Percentiles rank a stretch among this genome's conserved stretches.
Conservation (phyloP, 78 protist genomes). For the Anaeramoeba ignava region DNA sequence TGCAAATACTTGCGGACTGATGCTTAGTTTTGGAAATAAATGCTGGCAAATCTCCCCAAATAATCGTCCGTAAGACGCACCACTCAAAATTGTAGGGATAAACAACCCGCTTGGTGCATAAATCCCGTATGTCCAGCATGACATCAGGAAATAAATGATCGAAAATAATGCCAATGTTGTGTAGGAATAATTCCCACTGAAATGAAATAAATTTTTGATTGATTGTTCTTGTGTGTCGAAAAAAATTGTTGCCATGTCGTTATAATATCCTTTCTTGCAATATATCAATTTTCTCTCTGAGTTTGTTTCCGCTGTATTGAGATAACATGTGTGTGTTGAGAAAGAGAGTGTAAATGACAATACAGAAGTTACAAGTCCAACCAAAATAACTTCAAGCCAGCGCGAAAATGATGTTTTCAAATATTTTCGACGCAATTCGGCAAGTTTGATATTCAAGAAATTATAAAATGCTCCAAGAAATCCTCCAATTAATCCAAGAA, state of each 20-base stretch:
- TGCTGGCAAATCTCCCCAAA: slow-evolving; percentile 26
- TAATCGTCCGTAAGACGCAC: slow-evolving; percentile 70
- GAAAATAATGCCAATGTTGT: slow-evolving; percentile 36
- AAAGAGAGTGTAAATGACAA: background rate
- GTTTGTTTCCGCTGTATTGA: background rate
- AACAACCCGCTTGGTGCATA: slow-evolving; percentile 64
- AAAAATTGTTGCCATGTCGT: slow-evolving; percentile 57
- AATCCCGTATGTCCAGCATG: slow-evolving; percentile 55
- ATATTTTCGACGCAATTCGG: slow-evolving; percentile 16
- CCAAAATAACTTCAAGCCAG: slow-evolving; percentile 8
- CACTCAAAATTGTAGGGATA: slow-evolving; percentile 66
- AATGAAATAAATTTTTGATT: background rate
- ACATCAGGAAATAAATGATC: slow-evolving; percentile 36
- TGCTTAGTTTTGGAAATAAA: background rate
- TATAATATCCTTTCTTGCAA: slow-evolving; percentile 37
- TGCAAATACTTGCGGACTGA: slow-evolving; percentile 52
- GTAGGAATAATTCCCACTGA: background rate
- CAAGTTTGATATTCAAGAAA: slow-evolving; percentile 17
- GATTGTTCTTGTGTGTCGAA: slow-evolving; percentile 33
- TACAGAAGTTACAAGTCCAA: slow-evolving; percentile 10
- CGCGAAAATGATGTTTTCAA: background rate
- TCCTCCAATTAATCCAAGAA: slow-evolving; percentile 60
- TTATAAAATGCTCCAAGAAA: slow-evolving; percentile 57
- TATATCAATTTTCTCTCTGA: slow-evolving; percentile 5
- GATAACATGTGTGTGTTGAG: background rate